Base-by-base conservation (phyloP, 2,329 filamentous ascomycete species). In the Cordyceps fumosorosea region DNA sequence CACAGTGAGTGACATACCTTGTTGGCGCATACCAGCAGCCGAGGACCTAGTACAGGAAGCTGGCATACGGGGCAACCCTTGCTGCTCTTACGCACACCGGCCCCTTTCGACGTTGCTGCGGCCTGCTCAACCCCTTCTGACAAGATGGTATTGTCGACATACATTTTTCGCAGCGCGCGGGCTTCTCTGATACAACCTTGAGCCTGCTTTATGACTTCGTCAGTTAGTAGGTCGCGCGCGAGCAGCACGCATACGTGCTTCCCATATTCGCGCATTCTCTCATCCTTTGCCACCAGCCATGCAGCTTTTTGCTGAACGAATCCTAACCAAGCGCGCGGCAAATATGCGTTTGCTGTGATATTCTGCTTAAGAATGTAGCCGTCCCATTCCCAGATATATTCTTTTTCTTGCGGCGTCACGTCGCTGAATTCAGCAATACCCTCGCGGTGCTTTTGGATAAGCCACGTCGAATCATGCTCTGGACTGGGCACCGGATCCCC, bases 301-400 rank as follows among this genome's bases (percentile, higher is more conserved):
- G 68, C 52, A 0, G 78, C 78, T 68, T 83, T 83, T 20, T 78
- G 72, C 56, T 75, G 71, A 45, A 83, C 72, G 67, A 86, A 86
- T 26, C 73, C 75, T 48, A 83, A 68, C 74, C 84, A 84, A 20
- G 78, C 76, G 3, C 77, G 76, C 12, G 81, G 77, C 14, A 86
- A 75, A 66, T 81, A 84, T 3, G 79, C 78, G 34, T 78, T 77
- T 5, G 81, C 80, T 5, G 80, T 81, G 53, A 85, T 72, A 60
- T 77, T 79, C 66, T 81, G 77, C 51, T 74, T 74, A 10, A 83
- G 76, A 53, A 84, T 79, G 66, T 81, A 84, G 1, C 78, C 75
- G 64, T 85, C 83, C 83, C 83, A 86, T 65, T 82, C 80, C 66
- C 78, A 76, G 61, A 86, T 82, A 63, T 82, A 86, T 64, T 85